Percentiles rank a stretch among this genome's conserved stretches.
Evolutionary conservation across 2,329 filamentous ascomycete genomes (phyloP).

Genomic region (Aspergillus ruber): DNA sequence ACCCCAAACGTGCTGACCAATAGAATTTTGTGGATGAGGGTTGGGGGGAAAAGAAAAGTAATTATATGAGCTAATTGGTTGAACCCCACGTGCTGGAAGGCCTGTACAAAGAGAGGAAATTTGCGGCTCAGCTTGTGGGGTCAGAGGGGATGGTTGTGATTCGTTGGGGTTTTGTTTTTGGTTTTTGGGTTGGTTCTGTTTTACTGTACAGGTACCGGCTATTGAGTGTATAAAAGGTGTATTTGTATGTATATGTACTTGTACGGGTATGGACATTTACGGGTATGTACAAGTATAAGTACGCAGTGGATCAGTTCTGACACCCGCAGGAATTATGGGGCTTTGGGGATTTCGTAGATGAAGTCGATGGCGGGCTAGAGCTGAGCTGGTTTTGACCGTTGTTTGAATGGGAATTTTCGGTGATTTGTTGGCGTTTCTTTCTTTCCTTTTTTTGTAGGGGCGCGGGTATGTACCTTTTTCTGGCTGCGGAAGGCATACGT

Average conservation of each 20-base stretch:
- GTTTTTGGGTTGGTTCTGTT: too few species aligned
- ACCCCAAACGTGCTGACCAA: too few species aligned
- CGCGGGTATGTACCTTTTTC: background rate
- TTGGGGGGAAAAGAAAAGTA: too few species aligned
- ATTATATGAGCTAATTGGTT: too few species aligned
- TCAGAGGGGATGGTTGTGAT: too few species aligned
- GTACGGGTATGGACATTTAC: background rate
- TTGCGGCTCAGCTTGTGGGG: too few species aligned
- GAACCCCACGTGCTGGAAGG: too few species aligned
- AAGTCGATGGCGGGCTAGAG: background rate
- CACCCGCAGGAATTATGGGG: background rate
- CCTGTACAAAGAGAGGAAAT: too few species aligned
- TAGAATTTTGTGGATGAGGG: too few species aligned
- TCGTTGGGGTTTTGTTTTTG: too few species aligned
- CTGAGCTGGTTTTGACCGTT: background rate
- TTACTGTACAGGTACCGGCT: background rate
- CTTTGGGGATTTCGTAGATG: too few species aligned
- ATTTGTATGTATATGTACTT: background rate
- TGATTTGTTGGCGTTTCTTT: background rate
- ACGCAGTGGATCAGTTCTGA: background rate
- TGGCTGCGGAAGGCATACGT: background rate
- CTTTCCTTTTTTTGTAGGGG: too few species aligned
- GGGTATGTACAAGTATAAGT: background rate
- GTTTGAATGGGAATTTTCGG: background rate
- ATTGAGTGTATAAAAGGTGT: background rate